Conservation (phyloP, 306 rosid species). For the Fragaria ananassa region DNA sequence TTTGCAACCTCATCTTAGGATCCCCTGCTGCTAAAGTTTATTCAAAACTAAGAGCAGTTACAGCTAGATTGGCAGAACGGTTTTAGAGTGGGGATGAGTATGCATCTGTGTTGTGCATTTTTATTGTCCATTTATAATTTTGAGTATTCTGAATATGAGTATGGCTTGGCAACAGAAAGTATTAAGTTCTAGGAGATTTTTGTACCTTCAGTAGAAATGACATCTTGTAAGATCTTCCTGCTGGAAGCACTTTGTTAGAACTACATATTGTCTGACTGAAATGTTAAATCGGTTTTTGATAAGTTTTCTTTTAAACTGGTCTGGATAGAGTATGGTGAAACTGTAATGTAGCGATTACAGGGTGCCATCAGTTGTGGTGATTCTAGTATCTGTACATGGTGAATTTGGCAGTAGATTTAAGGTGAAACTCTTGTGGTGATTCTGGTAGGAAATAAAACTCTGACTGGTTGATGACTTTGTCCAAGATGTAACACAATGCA, state of each 20-base stretch:
- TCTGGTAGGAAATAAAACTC: background rate
- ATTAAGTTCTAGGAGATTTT: background rate
- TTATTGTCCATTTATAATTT: background rate
- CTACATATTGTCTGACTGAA: background rate
- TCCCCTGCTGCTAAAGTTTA: constrained; percentile 88
- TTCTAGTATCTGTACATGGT: background rate
- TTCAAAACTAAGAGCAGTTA: constrained; percentile 72
- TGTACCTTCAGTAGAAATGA: constrained; percentile 2
- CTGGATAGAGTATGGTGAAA: background rate
- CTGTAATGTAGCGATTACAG: background rate
- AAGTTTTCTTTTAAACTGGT: background rate
- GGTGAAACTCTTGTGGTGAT: too few relatives aligned
- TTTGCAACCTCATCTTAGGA: constrained; percentile 78
- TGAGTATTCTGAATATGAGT: background rate
- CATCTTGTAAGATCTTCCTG: background rate
- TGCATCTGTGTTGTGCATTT: background rate
- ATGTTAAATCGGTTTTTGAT: background rate
- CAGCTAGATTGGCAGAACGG: constrained; percentile 78
- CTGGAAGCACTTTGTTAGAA: background rate
- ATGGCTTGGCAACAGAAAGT: background rate
- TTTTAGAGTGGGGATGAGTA: constrained; percentile 35
- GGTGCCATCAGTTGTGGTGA: background rate
- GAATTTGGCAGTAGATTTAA: background rate
- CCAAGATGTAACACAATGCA: background rate
- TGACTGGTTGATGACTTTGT: background rate